A percentile compares a stretch with the other conserved stretches of the same genome.
phyloP scores from a whole-genome alignment of 495 filamentous ascomycete species.

The Tuber borchii region DNA sequence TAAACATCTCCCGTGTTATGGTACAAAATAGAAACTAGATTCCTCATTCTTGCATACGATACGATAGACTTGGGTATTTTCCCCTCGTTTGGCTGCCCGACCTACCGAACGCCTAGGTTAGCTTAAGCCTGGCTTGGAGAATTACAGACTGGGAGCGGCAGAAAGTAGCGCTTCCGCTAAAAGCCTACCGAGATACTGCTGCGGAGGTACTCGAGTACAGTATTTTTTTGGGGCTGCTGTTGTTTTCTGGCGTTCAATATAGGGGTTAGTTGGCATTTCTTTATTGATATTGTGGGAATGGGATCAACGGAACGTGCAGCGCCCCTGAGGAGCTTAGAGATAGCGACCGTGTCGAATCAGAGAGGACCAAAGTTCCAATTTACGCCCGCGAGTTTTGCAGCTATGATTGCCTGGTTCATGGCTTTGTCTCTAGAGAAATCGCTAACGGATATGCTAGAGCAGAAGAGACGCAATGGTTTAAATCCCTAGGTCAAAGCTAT shows the following conservation, averaged over 20 bases:
- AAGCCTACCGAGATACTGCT: constrained; percentile 39
- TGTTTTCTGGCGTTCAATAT: constrained; percentile 43
- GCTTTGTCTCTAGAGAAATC: constrained; percentile 39
- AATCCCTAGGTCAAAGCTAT: constrained; percentile 38
- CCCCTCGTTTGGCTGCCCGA: neutral
- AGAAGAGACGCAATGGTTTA: neutral
- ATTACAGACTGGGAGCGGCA: constrained; percentile 43
- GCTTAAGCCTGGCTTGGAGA: constrained; percentile 20
- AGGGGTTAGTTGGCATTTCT: constrained; percentile 37
- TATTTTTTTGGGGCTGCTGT: constrained; percentile 38
- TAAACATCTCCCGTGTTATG: neutral
- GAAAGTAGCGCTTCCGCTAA: constrained; percentile 41
- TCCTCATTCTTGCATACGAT: neutral
- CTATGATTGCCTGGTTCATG: constrained; percentile 45
- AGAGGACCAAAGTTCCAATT: constrained; percentile 45
- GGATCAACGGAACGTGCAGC: constrained; percentile 10
- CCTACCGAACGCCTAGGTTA: neutral
- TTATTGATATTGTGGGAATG: neutral
- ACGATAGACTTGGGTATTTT: neutral
- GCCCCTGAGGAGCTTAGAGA: constrained; percentile 15
- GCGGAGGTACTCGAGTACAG: constrained; percentile 32
- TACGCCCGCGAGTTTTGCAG: constrained; percentile 44
- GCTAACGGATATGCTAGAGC: neutral
- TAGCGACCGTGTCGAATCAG: constrained; percentile 44
- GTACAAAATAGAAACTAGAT: neutral